phyloP scores from a whole-genome alignment of 2,329 filamentous ascomycete species.

The Pseudophaeomoniella oleicola region DNA sequence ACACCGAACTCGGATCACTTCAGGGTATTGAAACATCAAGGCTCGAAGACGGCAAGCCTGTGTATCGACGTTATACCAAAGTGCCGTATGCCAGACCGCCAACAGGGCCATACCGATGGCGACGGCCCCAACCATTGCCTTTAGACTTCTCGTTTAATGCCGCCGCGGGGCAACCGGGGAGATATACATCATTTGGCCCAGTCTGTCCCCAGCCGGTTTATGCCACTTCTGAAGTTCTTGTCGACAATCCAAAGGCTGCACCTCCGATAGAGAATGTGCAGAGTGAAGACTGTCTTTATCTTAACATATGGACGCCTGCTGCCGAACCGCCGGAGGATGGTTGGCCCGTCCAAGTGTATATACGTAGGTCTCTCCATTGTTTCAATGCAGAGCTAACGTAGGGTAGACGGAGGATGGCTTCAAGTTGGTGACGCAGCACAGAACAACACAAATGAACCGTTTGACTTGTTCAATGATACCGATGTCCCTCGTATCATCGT shows the following conservation, averaged over 20 bases:
- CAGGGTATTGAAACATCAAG: conserved; percentile 9
- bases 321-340: conserved; percentile 8
- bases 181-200: conserved; percentile 22
- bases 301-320: conserved; percentile 35
- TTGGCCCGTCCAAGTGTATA: conserved; percentile 19
- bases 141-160: conserved; percentile 14
- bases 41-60: conserved; percentile 3
- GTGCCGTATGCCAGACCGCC: conserved; percentile 28
- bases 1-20: conserved; percentile 9
- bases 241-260: conserved; percentile 14
- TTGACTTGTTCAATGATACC: conserved; percentile 24
- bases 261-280: conserved; percentile 14
- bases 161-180: conserved; percentile 15
- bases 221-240: conserved; percentile 7
- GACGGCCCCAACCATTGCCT: conserved; percentile 21
- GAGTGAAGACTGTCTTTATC: conserved; percentile 34
- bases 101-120: conserved; percentile 21
- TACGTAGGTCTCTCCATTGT: conserved; percentile 7
- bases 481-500: conserved; percentile 20
- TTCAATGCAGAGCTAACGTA: not conserved
- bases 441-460: conserved; percentile 27
- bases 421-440: conserved; percentile 31
- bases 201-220: conserved; percentile 27
- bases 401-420: conserved; percentile 31
- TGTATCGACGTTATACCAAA: conserved; percentile 16